These are phyloP conservation scores for Daldinia sp. DNA, from an alignment of 2,329 filamentous ascomycete genomes.

Conservation along the genomic window DNA sequence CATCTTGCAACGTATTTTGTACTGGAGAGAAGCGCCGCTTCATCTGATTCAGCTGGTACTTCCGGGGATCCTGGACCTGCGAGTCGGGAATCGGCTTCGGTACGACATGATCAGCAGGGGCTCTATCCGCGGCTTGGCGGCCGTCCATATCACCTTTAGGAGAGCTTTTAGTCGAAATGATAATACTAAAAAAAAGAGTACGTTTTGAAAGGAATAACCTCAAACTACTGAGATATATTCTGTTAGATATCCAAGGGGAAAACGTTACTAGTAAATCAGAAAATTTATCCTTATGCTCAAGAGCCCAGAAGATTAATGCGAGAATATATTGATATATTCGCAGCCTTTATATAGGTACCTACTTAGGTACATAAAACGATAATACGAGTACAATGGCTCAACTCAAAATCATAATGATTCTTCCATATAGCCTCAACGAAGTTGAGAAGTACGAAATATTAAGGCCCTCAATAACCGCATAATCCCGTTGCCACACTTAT, in stretches of 20 bases:
- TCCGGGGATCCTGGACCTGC: conserved; percentile 72
- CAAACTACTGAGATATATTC: neutral
- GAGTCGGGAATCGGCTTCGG: conserved; percentile 71
- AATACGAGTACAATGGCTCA: no score
- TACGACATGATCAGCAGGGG: conserved; percentile 60
- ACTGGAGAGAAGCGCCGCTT: conserved; percentile 68
- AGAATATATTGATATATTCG: conserved; percentile 29
- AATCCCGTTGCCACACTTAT: conserved; percentile 17
- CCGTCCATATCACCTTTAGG: conserved; percentile 46
- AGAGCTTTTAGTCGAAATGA: conserved; percentile 51
- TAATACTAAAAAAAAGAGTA: conserved; percentile 35
- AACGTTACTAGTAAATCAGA: neutral
- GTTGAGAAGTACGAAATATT: conserved; percentile 15
- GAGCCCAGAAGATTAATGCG: neutral
- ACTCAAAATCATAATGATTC: conserved; percentile 23
- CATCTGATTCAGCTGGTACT: conserved; percentile 79
- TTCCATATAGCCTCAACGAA: neutral
- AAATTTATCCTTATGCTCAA: conserved; percentile 9
- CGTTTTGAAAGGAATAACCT: conserved; percentile 1
- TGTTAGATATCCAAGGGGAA: neutral
- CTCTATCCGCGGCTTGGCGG: conserved; percentile 57
- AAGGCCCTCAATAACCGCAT: conserved; percentile 2
- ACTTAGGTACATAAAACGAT: conserved; percentile 17
- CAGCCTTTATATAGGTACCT: conserved; percentile 15
- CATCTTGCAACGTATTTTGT: conserved; percentile 54